Conservation (phyloP, 108 stramenopile species). For the Nannochloropsis salina region DNA sequence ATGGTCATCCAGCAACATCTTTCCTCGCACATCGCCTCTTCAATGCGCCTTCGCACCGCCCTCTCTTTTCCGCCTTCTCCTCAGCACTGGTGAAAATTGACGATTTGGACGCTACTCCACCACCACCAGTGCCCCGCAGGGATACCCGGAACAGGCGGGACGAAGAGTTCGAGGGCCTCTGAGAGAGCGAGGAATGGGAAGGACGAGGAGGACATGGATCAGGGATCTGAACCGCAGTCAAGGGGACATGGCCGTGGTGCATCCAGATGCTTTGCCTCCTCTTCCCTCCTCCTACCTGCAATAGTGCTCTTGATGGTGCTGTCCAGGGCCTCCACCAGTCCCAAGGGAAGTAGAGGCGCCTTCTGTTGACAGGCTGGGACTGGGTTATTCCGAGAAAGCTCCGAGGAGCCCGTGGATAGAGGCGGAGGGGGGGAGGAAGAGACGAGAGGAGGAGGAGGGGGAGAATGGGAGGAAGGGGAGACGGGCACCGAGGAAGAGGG, state of each 20-base stretch:
- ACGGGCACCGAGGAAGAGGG: background rate
- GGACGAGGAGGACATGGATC: background rate
- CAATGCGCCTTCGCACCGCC: too few relatives aligned
- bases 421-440: too few relatives aligned
- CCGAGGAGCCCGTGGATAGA: background rate
- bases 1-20: too few relatives aligned
- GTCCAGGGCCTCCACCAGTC: background rate
- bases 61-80: background rate
- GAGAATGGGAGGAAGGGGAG: background rate
- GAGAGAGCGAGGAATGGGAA: background rate
- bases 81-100: constrained; percentile 1
- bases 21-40: too few relatives aligned
- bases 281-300: background rate
- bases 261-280: background rate
- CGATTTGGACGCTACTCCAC: constrained; percentile 14
- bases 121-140: constrained; percentile 7
- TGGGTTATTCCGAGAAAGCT: too few relatives aligned
- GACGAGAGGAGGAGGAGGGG: too few relatives aligned
- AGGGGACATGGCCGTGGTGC: too few relatives aligned
- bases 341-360: background rate
- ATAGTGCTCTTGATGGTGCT: background rate
- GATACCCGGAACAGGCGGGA: background rate
- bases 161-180: background rate
- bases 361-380: too few relatives aligned
- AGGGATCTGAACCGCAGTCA: too few relatives aligned